Conservation (phyloP, 306 rosid genomes). For the Vigna nakashimae region DNA sequence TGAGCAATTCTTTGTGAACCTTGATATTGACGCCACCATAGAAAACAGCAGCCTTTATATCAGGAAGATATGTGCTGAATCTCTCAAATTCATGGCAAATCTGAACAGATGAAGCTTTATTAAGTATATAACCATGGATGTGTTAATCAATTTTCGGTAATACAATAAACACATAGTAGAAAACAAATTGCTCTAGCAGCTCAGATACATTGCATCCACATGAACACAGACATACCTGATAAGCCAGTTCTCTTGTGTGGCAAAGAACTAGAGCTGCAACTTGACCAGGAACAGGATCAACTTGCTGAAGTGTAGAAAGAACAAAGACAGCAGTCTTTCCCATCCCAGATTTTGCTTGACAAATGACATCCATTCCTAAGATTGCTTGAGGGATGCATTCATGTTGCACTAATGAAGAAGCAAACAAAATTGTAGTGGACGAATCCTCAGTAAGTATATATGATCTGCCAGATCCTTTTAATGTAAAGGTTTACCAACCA, state of each 20-base stretch:
- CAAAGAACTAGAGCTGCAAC: constrained; percentile 79
- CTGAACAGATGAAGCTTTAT: constrained; percentile 45
- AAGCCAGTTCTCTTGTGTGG: constrained; percentile 78
- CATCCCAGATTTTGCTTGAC: constrained; percentile 84
- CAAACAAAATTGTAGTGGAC: constrained; percentile 70
- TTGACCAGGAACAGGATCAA: constrained; percentile 79
- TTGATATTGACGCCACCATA: constrained; percentile 73
- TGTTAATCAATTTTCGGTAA: not conserved
- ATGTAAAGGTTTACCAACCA: constrained; percentile 81
- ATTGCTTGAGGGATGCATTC: constrained; percentile 88
- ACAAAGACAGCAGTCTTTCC: constrained; percentile 85
- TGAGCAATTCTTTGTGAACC: constrained; percentile 73
- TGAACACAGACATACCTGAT: constrained; percentile 57
- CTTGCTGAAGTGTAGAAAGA: constrained; percentile 72
- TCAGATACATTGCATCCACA: constrained; percentile 20
- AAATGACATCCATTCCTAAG: constrained; percentile 77
- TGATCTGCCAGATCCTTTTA: constrained; percentile 72
- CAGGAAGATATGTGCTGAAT: constrained; percentile 72
- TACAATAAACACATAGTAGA: not conserved
- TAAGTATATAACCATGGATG: constrained; percentile 5
- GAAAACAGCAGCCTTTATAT: constrained; percentile 68
- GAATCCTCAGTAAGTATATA: constrained; percentile 78
- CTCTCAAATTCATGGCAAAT: constrained; percentile 81
- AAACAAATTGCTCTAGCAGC: constrained; percentile 1
- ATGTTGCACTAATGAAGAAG: constrained; percentile 77